Evolutionary conservation across 192 early-diverging fungal genomes (phyloP), one percentile per base, ranked within the genome.

Genomic region (Powellomyces hirtus): DNA sequence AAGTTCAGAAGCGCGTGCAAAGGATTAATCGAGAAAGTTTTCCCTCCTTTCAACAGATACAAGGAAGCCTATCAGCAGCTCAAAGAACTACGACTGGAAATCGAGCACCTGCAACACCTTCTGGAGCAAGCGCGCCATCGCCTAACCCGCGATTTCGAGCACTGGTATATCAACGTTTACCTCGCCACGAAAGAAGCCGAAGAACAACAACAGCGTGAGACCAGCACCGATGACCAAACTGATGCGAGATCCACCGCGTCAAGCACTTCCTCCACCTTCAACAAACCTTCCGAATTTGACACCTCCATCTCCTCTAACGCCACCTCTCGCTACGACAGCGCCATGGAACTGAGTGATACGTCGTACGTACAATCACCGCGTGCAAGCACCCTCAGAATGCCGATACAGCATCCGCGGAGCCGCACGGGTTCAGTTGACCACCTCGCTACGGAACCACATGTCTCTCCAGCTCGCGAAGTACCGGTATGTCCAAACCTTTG

Each of bases 41-140:
- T 42, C 40, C n/a, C n/a, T n/a, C n/a, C n/a, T n/a, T n/a, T n/a
- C 46, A 30, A 8, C 22, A 84, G 80, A 63, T 88, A 87, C 70
- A 78, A 81, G 53, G 55, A 59, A 13, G 55, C 80, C 14, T 88
- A 87, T 65, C 72, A 80, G 45, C 52, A 72, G 13, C 73, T 88
- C 30, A 87, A 87, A 40, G 80, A 84, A 27, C 55, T 87, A 46
- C 82, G 83, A 59, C n/a, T 81, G 0, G 86, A 88, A 62, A 87
- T 87, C 61, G 86, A 88, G 50, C 86, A 88, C 70, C 66, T 88
- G 38, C 81, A 88, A 59, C 86, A 88, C 65, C 73, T 88, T 1
- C 75, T 88, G 7, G 86, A 87, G 37, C 80, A 84, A 59, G 86
- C 76, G 4, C 67, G 84, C 33, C 60, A 75, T 10, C 66, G 81